Conservation (phyloP, 495 filamentous ascomycete species). For the Aspergillus nidulans region DNA sequence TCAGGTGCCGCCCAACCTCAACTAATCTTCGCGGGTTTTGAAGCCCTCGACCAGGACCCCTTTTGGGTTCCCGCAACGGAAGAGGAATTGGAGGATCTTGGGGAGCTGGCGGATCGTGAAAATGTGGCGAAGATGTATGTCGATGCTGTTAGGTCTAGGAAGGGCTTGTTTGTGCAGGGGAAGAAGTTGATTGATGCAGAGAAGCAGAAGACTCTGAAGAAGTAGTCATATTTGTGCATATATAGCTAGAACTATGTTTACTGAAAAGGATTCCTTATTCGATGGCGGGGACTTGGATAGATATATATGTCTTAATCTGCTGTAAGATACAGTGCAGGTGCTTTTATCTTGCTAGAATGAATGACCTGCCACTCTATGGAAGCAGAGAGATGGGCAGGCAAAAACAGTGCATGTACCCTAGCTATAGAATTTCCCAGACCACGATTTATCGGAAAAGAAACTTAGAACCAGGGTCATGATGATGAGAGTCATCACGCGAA, state of each 20-base stretch:
- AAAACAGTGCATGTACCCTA: constrained; percentile 25
- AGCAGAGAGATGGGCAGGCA: not conserved
- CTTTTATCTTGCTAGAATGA: too few relatives aligned
- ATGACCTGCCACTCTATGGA: not conserved
- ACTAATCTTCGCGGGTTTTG: constrained; percentile 87
- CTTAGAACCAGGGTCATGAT: constrained; percentile 21
- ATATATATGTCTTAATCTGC: too few relatives aligned
- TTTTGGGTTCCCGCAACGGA: constrained; percentile 98
- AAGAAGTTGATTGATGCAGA: constrained; percentile 84
- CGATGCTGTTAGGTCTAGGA: constrained; percentile 77
- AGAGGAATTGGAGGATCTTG: constrained; percentile 93
- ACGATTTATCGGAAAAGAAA: constrained; percentile 18
- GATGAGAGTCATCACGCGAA: constrained; percentile 27
- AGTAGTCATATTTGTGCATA: constrained; percentile 42
- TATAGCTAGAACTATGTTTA: too few relatives aligned
- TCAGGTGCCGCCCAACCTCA: constrained; percentile 88
- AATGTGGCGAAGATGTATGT: constrained; percentile 96
- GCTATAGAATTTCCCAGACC: constrained; percentile 17
- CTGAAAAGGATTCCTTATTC: too few relatives aligned
- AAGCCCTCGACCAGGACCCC: constrained; percentile 85
- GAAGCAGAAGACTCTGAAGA: constrained; percentile 99
- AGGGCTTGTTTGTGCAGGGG: constrained; percentile 81
- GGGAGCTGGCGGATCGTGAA: constrained; percentile 86
- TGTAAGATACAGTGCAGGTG: too few relatives aligned
- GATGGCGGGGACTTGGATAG: too few relatives aligned